A percentile compares a stretch with the other conserved stretches of the same genome.
phyloP scores from a whole-genome alignment of 2,329 filamentous ascomycete genomes.

The Penicillium sp. region DNA sequence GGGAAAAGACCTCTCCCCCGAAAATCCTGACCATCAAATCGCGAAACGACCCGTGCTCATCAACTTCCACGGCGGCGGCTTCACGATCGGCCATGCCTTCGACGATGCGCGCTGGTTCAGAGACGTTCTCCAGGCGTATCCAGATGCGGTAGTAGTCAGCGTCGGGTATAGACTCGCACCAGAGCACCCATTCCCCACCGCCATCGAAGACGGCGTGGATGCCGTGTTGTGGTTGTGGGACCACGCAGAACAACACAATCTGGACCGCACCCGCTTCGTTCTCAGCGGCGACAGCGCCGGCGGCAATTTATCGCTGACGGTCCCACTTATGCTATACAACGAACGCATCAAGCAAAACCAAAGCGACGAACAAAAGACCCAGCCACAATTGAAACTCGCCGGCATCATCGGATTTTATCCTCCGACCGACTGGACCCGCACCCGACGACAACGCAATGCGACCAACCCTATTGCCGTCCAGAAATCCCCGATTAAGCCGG shows the following conservation, averaged over 20 bases:
- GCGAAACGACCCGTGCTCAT: constrained; percentile 19
- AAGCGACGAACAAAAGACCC: neutral
- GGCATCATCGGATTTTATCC: constrained; percentile 24
- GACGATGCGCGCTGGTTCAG: constrained; percentile 23
- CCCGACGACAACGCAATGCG: constrained; percentile 16
- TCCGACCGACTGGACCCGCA: constrained; percentile 20
- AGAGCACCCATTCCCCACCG: constrained; percentile 26
- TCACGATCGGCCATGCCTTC: constrained; percentile 22
- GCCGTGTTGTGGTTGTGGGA: constrained; percentile 28
- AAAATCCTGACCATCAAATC: neutral
- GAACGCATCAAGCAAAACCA: constrained; percentile 7
- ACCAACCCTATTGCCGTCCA: constrained; percentile 18
- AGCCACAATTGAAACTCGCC: constrained; percentile 3
- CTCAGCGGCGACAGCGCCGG: constrained; percentile 24
- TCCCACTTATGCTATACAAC: constrained; percentile 19
- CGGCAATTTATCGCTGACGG: constrained; percentile 19
- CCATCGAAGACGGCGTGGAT: constrained; percentile 30
- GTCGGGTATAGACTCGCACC: constrained; percentile 32
- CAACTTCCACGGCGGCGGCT: constrained; percentile 28
- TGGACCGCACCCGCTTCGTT: constrained; percentile 21
- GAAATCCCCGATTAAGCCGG: constrained; percentile 16
- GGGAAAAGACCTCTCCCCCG: neutral
- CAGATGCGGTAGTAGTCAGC: constrained; percentile 24
- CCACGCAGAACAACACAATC: constrained; percentile 16
- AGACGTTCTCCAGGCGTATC: constrained; percentile 11